Conservation (phyloP, 176 grass and related monocot genomes). For the Ensete ventricosum region DNA sequence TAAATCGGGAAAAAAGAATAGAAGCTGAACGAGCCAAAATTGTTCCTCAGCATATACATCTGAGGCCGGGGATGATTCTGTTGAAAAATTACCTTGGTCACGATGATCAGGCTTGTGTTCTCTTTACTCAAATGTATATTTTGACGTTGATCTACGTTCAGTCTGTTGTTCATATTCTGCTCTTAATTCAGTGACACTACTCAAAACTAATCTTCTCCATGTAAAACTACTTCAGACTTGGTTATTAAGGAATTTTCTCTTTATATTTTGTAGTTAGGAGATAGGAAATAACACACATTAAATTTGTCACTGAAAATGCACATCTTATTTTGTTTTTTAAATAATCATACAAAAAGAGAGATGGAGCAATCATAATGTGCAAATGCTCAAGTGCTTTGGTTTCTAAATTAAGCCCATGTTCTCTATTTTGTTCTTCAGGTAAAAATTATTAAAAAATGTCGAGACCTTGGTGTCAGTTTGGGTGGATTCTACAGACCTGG, state of each 20-base stretch:
- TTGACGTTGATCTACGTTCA: neutral
- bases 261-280: neutral
- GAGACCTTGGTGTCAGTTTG: slow-evolving; percentile 28
- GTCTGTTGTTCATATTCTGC: neutral
- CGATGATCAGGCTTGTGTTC: slow-evolving; percentile 1
- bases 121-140: neutral
- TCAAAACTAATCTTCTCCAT: neutral
- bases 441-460: slow-evolving; percentile 44
- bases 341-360: no score
- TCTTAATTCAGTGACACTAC: neutral
- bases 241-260: no score
- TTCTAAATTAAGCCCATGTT: neutral
- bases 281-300: no score
- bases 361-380: no score
- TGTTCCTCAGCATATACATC: neutral
- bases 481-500: slow-evolving; percentile 54
- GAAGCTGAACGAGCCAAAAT: neutral
- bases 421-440: slow-evolving; percentile 18
- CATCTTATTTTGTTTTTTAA: no score
- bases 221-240: no score
- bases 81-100: slow-evolving; percentile 9
- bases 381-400: neutral
- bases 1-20: neutral
- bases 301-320: neutral
- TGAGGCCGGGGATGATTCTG: slow-evolving; percentile 18